Evolutionary conservation across 2,329 filamentous ascomycete genomes (phyloP), one percentile per base, ranked within the genome.

Genomic region (Chaetomiaceae sp.): DNA sequence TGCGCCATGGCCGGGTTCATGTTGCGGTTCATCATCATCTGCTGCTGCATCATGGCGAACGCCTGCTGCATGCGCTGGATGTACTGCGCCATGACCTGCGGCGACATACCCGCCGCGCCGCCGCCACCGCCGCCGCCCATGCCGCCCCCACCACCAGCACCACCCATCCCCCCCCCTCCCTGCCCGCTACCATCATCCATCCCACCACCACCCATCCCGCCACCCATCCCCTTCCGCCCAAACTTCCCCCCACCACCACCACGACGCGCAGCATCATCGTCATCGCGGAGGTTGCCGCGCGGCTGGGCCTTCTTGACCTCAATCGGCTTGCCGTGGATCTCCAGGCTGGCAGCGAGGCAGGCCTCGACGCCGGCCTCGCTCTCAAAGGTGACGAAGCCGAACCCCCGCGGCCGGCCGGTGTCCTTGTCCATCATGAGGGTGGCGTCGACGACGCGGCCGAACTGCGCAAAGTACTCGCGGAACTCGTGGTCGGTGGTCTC

Each of bases 381-480:
- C 68, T 98, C 93, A 58, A 98, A 98, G 0, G 93, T 98, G 43
- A 98, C 93, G 65, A 98, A 98, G 12, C 93, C 93, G 61, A 98
- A 98, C 2, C 93, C 93, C 62, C 93, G 79, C 3, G 93, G 93
- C 33, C 93, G 81, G n/a, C 93, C 93, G 1, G 93, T 98, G 65
- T 98, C 93, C 69, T 98, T 98, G 66, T 98, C 93, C 83, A 98
- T 98, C 93, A 98, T 98, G 2, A 98, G 80, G 0, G 93, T 98
- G 2, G 93, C 93, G 68, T 98, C 93, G 32, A 98, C 84, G 17
- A 98, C 93, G 51, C 91, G 84, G 22, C 93, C 93, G 60, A 97
- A 98, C 61, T 95, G 88, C 61, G 86, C 88, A 70, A 98, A 98
- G 69, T 95, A 98, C 50, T 93, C 84, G 62, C 88, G 89, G 65